Base-by-base conservation (phyloP, 192 early-diverging fungal species). In the Coemansia sp. region DNA sequence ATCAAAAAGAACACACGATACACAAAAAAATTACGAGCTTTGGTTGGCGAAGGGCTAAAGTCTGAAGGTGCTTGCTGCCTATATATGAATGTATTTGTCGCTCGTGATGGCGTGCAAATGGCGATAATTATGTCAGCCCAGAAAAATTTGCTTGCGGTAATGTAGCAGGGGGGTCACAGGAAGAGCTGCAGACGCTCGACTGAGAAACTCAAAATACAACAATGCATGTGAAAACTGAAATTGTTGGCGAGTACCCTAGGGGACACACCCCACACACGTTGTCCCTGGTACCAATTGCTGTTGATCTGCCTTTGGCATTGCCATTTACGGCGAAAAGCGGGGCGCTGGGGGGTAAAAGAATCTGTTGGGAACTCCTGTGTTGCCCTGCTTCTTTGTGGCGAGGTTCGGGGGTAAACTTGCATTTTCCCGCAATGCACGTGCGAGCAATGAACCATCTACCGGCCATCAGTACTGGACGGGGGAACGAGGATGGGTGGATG, bases 341-440 rank as follows among this genome's bases (percentile, higher is more conserved):
- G 12, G 51, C 51, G 27, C 27, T 27, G 55, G 55, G 55, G 55
- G 55, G 14, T 32, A 29, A 58, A 34, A 55, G 14, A n/a, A 32
- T n/a, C 15, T 2, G 29, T 32, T 29, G 55, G 55, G 55, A 29
- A 58, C 46, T 48, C 46, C 19, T 48, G 46, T 48, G 46, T 48
- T 48, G 46, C 46, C 46, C 46, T 48, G 46, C 46, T 48, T 46
- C n/a, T 46, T 48, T 48, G 46, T 48, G 46, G 42, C 42, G 15
- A 45, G 42, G 17, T 17, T 17, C 42, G 42, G 46, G 6, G 1
- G 46, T 21, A 48, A 21, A 21, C 46, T 32, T 14, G 55, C 55
- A 58, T 34, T 29, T 32, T 58, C 55, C 14, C 27, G 31, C 29
- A 17, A 29, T 58, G 5, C 29, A 58, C 55, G 29, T 34, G 55